Percentiles rank a stretch among this genome's conserved stretches.
Evolutionary conservation across 2,329 filamentous ascomycete genomes (phyloP).

Genomic region (Coccinonectria pachysandricola): DNA sequence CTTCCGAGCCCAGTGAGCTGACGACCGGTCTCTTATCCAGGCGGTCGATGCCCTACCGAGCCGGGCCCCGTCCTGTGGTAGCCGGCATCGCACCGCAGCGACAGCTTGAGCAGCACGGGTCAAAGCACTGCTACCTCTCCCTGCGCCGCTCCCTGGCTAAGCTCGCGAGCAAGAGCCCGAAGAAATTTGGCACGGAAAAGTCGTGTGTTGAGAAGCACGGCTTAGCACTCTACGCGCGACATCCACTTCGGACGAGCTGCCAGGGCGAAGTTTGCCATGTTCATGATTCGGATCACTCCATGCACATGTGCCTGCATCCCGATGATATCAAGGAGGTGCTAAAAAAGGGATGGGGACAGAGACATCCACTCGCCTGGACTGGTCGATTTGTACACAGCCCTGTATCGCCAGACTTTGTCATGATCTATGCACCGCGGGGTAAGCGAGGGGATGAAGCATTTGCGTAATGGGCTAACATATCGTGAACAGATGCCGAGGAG

Average conservation of each 20-base stretch:
- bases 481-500: conserved; percentile 46
- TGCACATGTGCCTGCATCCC: conserved; percentile 75
- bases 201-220: conserved; percentile 79
- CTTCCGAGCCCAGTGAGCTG: too few species aligned
- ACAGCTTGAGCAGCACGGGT: conserved; percentile 59
- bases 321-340: conserved; percentile 64
- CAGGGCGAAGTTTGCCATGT: conserved; percentile 77
- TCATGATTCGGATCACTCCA: conserved; percentile 62
- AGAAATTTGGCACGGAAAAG: conserved; percentile 48
- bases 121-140: conserved; percentile 39
- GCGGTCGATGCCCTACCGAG: conserved; percentile 46
- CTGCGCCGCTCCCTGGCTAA: conserved; percentile 43
- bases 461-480: too few species aligned
- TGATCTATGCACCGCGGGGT: conserved; percentile 71
- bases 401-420: conserved; percentile 64
- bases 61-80: conserved; percentile 54
- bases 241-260: conserved; percentile 58
- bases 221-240: conserved; percentile 59
- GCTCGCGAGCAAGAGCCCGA: conserved; percentile 36
- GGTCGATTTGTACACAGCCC: conserved; percentile 53
- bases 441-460: conserved; percentile 15
- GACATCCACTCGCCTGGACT: conserved; percentile 56
- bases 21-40: conserved; percentile 50
- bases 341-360: conserved; percentile 69
- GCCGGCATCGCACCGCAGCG: conserved; percentile 73